Base-by-base conservation (phyloP, 176 grass and related monocot species). In the Eleusine coracana region DNA sequence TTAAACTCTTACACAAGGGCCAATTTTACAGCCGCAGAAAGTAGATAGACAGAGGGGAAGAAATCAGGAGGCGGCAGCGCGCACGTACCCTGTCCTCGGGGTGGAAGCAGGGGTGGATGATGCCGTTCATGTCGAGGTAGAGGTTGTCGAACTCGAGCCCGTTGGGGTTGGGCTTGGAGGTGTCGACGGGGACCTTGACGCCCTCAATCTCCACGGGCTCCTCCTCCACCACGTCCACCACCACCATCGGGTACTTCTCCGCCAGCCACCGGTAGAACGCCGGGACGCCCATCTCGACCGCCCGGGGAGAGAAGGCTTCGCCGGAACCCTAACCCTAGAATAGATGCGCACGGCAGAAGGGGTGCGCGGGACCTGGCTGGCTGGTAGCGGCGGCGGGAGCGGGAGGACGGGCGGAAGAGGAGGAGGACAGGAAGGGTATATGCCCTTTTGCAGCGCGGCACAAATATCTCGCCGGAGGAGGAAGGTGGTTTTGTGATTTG, bases 221-320 rank as follows among this genome's bases (percentile, higher is more conserved):
- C 86, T 99, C 93, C 79, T 99, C 96, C 73, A 92, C 83, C 81
- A 92, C 96, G 75, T 99, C 93, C 66, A 94, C 96, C 84, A 99
- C 91, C 83, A 96, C 86, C 96, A 94, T 90, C 12, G 91, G 96
- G 72, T 99, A 99, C 91, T 96, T 99, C 93, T 99, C 96, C 68
- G 93, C 93, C 69, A 99, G 89, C 96, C 96, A 99, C 37, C 93
- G 84, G 87, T 99, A 99, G 89, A 99, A 99, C 70, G 96, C 80
- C 36, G 91, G 96, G 7, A 99, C 96, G 20, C 96, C 96, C 96
- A 96, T 99, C 68, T 76, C 84, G 13, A 42, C 25, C 7, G 27
- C 9, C 40, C 7, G 18, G 58, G 49, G 23, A 34, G n/a, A 36
- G 14, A 13, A 36, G 5, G 1, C 29, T 15, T 27, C 10, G 71